phyloP scores from a whole-genome alignment of 192 early-diverging fungal genomes.

The Jimgerdemannia flammicorona region DNA sequence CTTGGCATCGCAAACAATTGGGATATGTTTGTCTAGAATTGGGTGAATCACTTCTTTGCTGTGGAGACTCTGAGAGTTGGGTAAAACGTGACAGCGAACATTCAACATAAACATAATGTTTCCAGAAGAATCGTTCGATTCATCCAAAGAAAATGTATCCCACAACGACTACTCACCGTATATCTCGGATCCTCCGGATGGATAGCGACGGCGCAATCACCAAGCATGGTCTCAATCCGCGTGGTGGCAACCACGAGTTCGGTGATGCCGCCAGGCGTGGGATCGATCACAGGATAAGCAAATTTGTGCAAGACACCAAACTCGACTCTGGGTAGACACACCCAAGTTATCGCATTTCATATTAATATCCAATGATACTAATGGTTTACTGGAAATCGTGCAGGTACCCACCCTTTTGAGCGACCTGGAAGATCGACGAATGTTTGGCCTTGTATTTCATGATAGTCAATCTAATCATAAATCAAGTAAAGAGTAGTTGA shows the following conservation, averaged over 20 bases:
- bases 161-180: constrained; percentile 43
- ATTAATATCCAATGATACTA: background rate
- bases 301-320: constrained; percentile 92
- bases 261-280: constrained; percentile 40
- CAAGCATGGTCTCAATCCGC: constrained; percentile 97
- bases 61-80: constrained; percentile 35
- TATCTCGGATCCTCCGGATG: constrained; percentile 85
- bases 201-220: constrained; percentile 93
- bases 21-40: constrained; percentile 69
- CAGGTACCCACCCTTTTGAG: constrained; percentile 49
- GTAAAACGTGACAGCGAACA: too few relatives aligned
- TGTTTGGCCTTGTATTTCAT: constrained; percentile 68
- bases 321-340: constrained; percentile 68
- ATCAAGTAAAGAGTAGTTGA: background rate
- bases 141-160: background rate
- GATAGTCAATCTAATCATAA: constrained; percentile 66
- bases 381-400: background rate
- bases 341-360: background rate
- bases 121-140: background rate
- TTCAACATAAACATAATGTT: background rate
- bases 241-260: constrained; percentile 92
- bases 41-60: constrained; percentile 80
- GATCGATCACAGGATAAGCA: constrained; percentile 80
- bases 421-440: constrained; percentile 75
- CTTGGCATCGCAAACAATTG: constrained; percentile 79